Evolutionary conservation across 2,329 filamentous ascomycete species (phyloP), one percentile per base, ranked within the genome.

Genomic region (Orbilia brochopaga): DNA sequence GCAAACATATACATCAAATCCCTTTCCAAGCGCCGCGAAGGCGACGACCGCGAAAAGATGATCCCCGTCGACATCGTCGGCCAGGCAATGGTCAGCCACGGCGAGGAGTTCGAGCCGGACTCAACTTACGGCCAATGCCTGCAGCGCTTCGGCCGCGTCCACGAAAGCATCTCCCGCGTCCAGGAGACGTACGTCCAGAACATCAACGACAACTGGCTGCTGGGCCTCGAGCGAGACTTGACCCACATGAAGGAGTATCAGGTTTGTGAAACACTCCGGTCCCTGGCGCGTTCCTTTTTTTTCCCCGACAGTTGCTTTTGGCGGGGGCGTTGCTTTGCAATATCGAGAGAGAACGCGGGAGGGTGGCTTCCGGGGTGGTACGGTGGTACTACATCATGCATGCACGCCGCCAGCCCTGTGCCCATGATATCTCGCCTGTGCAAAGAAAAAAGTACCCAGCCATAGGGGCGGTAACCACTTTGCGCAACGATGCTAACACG

Each of bases 191-290:
- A 93, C 77, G 86, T 91, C 51, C 84, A 86, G 35, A 86, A 90
- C 76, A 89, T 91, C 73, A 95, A 90, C 15, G 85, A 86, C 35
- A 89, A 86, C 78, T 97, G 93, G 93, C 83, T 96, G 66, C 92
- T 97, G 79, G 92, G 90, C n/a, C 83, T 96, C 21, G 93, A 97
- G 79, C 85, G 92, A 75, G 95, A 90, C 24, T 81, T 96, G 58
- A 88, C 91, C 37, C 94, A 96, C 84, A 93, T 97, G 91, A 97
- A 96, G 79, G 94, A 97, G 78, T 97, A 96, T 77, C 92, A 97
- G 85, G 90, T 93, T 83, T 61, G 85, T 79, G 19, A 37, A 40
- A 27, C 17, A 40, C 23, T 52, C 8, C 11, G 40, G 3, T 58
- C 37, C 23, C 55, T n/a, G n/a, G 52, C 37, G 5, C 27, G n/a